phyloP scores from a whole-genome alignment of 140 eudicot species.

The Ambrosia hybrid region DNA sequence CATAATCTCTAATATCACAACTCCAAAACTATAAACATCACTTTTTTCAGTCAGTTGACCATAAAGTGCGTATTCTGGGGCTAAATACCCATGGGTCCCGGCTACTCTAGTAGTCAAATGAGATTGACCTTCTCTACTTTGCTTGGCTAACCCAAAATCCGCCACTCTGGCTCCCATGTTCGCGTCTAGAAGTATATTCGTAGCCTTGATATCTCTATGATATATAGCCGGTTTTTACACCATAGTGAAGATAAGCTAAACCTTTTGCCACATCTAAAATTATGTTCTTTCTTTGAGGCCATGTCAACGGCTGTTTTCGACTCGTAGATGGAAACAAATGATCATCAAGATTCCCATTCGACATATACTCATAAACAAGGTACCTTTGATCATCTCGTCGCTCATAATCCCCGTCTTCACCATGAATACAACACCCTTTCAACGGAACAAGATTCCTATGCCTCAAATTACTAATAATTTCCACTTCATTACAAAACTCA shows the following conservation, averaged over 20 bases:
- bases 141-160: conserved; percentile 82
- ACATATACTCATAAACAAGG: conserved; percentile 83
- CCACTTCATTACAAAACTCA: conserved; percentile 81
- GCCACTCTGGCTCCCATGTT: conserved; percentile 89
- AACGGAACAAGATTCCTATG: conserved; percentile 79
- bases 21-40: conserved; percentile 87
- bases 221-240: conserved; percentile 75
- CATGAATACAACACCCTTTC: conserved; percentile 72
- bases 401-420: conserved; percentile 44
- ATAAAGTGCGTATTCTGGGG: conserved; percentile 83
- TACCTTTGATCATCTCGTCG: conserved; percentile 54
- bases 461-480: conserved; percentile 73
- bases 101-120: conserved; percentile 89
- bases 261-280: conserved; percentile 83
- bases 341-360: conserved; percentile 79
- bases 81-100: conserved; percentile 85
- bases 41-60: conserved; percentile 85
- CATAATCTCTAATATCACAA: conserved; percentile 76
- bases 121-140: conserved; percentile 82
- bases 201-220: conserved; percentile 80
- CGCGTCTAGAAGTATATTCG: conserved; percentile 71
- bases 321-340: conserved; percentile 54
- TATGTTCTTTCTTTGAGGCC: conserved; percentile 81
- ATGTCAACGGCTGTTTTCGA: conserved; percentile 44
- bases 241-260: conserved; percentile 72